Evolutionary conservation across 1,139 yeast species (phyloP).

Genomic region (Candida glucosophila): DNA sequence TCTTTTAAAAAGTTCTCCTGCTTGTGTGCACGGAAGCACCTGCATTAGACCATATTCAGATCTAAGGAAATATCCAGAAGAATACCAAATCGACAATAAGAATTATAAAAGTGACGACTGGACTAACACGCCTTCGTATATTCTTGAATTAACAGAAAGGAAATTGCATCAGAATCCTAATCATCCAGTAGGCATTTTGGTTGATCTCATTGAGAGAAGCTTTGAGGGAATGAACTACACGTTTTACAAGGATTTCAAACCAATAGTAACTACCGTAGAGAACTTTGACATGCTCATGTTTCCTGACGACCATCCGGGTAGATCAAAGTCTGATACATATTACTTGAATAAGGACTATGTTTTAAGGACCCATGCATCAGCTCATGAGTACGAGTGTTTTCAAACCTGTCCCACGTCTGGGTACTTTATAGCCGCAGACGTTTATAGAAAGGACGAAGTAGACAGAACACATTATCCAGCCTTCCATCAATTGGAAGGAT

Average conservation of each 20-base stretch:
- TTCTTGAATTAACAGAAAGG: constrained; percentile 60
- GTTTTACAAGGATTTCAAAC: constrained; percentile 70
- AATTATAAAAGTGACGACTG: constrained; percentile 59
- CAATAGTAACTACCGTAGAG: constrained; percentile 73
- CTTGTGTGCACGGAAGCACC: too few species aligned
- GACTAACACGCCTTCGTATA: constrained; percentile 81
- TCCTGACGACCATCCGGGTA: constrained; percentile 88
- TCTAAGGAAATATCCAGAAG: constrained; percentile 15
- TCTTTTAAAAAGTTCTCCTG: too few species aligned
- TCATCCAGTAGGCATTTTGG: constrained; percentile 87
- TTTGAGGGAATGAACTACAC: constrained; percentile 67
- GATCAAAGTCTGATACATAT: constrained; percentile 89
- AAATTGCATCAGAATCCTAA: constrained; percentile 62
- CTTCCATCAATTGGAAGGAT: constrained; percentile 98
- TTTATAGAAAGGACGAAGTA: constrained; percentile 89
- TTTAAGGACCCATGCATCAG: constrained; percentile 90
- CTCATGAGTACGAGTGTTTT: constrained; percentile 89
- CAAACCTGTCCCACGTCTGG: constrained; percentile 64
- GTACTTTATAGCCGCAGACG: constrained; percentile 90
- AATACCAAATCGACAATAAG: constrained; percentile 40
- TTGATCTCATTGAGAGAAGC: constrained; percentile 62
- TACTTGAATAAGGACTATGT: constrained; percentile 67
- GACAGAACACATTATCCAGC: constrained; percentile 96
- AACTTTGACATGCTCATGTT: constrained; percentile 91
- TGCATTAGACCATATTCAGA: too few species aligned